phyloP scores from a whole-genome alignment of 2,329 filamentous ascomycete species.

The Mycosphaerella sp. region DNA sequence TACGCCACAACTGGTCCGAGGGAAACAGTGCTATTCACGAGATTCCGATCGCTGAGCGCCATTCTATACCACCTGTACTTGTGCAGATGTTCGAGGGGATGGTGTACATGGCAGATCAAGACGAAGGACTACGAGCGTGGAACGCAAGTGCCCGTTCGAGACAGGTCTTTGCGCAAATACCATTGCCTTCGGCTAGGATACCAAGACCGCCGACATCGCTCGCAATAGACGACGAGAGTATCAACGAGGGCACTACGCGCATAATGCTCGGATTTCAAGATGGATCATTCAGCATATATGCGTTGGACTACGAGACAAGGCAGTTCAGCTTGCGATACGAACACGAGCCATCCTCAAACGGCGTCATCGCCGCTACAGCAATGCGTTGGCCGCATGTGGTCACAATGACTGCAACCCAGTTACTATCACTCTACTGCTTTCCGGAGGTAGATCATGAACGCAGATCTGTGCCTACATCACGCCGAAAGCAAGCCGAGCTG shows the following conservation, averaged over 20 bases:
- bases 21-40: conserved; percentile 77
- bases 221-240: conserved; percentile 52
- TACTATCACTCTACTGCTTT: conserved; percentile 63
- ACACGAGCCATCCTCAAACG: conserved; percentile 56
- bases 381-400: conserved; percentile 69
- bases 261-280: conserved; percentile 65
- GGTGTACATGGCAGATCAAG: conserved; percentile 67
- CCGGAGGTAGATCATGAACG: background rate
- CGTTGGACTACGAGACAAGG: conserved; percentile 44
- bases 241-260: conserved; percentile 22
- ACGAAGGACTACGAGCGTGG: conserved; percentile 72
- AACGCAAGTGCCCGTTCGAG: conserved; percentile 52
- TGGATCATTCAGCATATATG: conserved; percentile 67
- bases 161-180: conserved; percentile 51
- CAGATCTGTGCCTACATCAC: background rate
- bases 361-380: conserved; percentile 63
- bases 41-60: conserved; percentile 55
- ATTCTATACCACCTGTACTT: conserved; percentile 56
- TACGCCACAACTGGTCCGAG: conserved; percentile 84
- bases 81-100: conserved; percentile 72
- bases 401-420: conserved; percentile 67
- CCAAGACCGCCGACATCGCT: conserved; percentile 54
- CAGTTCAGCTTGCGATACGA: conserved; percentile 50
- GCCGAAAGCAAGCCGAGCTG: background rate
- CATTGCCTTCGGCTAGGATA: conserved; percentile 20